Evolutionary conservation across 768 basidiomycete species (phyloP).

Genomic region (Termitomyces sp.): DNA sequence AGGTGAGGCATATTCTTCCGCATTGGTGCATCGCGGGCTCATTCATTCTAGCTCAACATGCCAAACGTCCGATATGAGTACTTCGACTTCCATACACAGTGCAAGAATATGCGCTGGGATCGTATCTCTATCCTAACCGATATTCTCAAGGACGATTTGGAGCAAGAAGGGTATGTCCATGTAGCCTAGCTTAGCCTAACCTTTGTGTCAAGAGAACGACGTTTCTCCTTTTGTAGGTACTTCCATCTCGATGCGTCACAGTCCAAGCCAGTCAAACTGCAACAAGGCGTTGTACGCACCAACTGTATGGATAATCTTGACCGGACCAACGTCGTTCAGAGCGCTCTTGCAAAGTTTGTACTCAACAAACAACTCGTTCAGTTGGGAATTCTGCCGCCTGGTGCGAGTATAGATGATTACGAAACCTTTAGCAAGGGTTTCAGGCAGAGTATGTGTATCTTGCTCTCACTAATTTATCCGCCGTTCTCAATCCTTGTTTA

Average conservation of each 20-base stretch:
- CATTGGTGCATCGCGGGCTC: constrained; percentile 4
- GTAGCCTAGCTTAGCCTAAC: not conserved
- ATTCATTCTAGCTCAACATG: constrained; percentile 47
- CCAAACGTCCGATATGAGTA: constrained; percentile 82
- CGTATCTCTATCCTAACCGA: constrained; percentile 82
- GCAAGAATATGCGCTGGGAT: constrained; percentile 93
- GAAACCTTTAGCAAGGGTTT: constrained; percentile 76
- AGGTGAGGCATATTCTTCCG: constrained; percentile 35
- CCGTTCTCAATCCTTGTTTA: constrained; percentile 25
- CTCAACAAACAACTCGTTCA: constrained; percentile 73
- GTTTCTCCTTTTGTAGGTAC: constrained; percentile 43
- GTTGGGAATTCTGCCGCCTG: constrained; percentile 65
- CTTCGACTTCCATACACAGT: constrained; percentile 97
- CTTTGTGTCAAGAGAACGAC: not conserved
- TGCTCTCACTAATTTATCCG: not conserved
- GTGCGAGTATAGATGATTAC: constrained; percentile 77
- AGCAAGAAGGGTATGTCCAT: constrained; percentile 55
- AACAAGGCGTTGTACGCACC: constrained; percentile 79
- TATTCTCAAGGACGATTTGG: constrained; percentile 63
- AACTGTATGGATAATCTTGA: constrained; percentile 99
- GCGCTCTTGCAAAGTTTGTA: constrained; percentile 82
- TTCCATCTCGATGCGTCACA: constrained; percentile 61
- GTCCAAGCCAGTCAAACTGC: constrained; percentile 46
- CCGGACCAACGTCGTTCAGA: constrained; percentile 95
- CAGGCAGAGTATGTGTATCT: constrained; percentile 69